phyloP scores from a whole-genome alignment of 108 stramenopile genomes.

The Cafeteria roenbergensis region DNA sequence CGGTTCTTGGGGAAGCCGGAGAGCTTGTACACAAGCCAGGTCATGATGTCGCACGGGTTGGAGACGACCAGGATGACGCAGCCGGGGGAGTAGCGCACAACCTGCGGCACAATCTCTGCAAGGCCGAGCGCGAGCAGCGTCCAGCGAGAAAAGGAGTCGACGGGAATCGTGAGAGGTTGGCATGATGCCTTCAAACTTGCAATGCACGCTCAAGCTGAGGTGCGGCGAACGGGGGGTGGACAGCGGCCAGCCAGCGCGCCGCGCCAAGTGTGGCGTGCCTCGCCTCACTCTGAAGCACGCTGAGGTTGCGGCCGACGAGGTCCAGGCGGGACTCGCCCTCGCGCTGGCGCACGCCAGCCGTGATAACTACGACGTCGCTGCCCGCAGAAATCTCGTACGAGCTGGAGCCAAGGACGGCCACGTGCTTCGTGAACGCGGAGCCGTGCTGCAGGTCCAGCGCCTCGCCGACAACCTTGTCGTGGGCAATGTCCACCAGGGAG shows the following conservation, averaged over 20 bases:
- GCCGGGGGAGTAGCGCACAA: constrained; percentile 31
- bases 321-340: constrained; percentile 37
- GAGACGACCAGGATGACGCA: constrained; percentile 37
- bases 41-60: constrained; percentile 48
- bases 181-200: no score
- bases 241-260: no score
- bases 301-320: constrained; percentile 34
- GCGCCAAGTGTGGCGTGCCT: no score
- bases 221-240: no score
- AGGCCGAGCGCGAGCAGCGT: no score
- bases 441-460: constrained; percentile 41
- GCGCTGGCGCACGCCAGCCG: constrained; percentile 42
- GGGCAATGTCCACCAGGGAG: constrained; percentile 39
- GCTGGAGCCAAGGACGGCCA: constrained; percentile 21
- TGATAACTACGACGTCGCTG: constrained; percentile 39
- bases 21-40: constrained; percentile 37
- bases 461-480: constrained; percentile 38
- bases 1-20: constrained; percentile 36
- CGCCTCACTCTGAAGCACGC: constrained; percentile 24
- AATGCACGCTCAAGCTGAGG: no score
- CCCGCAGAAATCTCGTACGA: constrained; percentile 29
- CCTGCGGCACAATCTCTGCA: constrained; percentile 33
- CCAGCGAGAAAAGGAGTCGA: no score
- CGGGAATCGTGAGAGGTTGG: no score
- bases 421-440: constrained; percentile 31